Conservation (phyloP, 352 stramenopile species). For the Phytophthora chlamydospora region DNA sequence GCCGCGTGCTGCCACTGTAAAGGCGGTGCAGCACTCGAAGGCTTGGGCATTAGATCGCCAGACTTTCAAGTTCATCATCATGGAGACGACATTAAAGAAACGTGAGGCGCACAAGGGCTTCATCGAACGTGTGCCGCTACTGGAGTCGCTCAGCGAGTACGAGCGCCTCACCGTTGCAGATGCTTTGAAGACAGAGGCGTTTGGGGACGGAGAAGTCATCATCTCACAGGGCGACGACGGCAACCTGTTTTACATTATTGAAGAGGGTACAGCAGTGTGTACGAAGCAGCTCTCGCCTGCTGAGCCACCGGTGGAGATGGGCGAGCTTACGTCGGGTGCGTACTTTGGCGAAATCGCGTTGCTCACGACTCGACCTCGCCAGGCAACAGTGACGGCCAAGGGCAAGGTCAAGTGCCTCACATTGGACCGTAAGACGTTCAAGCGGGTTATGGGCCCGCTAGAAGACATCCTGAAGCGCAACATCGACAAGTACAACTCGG, state of each 20-base stretch:
- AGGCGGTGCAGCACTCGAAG: slow-evolving; percentile 90
- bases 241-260: slow-evolving; percentile 93
- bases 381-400: slow-evolving; percentile 88
- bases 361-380: slow-evolving; percentile 92
- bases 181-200: slow-evolving; percentile 81
- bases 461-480: slow-evolving; percentile 93
- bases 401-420: slow-evolving; percentile 90
- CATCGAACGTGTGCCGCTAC: slow-evolving; percentile 89
- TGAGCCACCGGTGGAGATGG: slow-evolving; percentile 83
- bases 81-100: slow-evolving; percentile 92
- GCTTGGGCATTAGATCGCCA: slow-evolving; percentile 92
- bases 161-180: slow-evolving; percentile 91
- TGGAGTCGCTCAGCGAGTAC: slow-evolving; percentile 90
- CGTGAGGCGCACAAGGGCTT: slow-evolving; percentile 88
- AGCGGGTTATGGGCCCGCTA: slow-evolving; percentile 89
- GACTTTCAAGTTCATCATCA: slow-evolving; percentile 93
- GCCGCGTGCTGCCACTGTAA: slow-evolving; percentile 94
- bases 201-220: slow-evolving; percentile 90
- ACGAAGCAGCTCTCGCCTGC: slow-evolving; percentile 82
- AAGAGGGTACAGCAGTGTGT: slow-evolving; percentile 80
- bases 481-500: slow-evolving; percentile 91
- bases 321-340: slow-evolving; percentile 88
- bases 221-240: slow-evolving; percentile 90
- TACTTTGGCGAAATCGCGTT: slow-evolving; percentile 98
- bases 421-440: slow-evolving; percentile 94